Evolutionary conservation across 306 rosid species (phyloP).

Genomic region (Ochetophila trinervis): DNA sequence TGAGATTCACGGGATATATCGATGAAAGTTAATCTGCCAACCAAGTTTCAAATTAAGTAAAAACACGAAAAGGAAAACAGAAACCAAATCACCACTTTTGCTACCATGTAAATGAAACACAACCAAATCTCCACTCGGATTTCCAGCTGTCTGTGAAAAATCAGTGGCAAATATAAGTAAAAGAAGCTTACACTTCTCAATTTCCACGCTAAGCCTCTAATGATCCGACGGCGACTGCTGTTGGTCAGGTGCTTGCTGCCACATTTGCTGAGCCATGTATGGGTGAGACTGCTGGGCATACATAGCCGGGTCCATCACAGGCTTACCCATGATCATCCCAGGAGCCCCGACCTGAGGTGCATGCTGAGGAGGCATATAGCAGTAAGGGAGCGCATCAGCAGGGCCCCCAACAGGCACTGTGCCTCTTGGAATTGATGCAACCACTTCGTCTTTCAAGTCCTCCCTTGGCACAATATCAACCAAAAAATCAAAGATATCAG

Average conservation of each 20-base stretch:
- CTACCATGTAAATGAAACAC: constrained; percentile 10
- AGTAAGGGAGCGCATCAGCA: constrained; percentile 41
- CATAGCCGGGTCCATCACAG: constrained; percentile 49
- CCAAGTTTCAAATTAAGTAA: background rate
- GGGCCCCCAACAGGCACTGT: constrained; percentile 46
- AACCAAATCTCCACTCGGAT: constrained; percentile 6
- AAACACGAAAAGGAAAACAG: background rate
- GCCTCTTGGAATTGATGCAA: constrained; percentile 63
- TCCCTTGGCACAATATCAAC: constrained; percentile 68
- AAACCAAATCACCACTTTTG: background rate
- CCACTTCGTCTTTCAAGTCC: constrained; percentile 70
- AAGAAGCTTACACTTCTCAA: constrained; percentile 26
- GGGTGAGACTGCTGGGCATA: constrained; percentile 50
- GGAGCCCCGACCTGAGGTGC: constrained; percentile 46
- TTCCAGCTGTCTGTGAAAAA: constrained; percentile 28
- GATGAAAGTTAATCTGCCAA: constrained; percentile 3
- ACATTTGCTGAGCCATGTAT: constrained; percentile 57
- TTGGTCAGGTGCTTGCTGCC: constrained; percentile 50
- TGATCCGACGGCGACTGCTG: constrained; percentile 51
- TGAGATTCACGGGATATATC: background rate
- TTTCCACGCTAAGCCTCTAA: constrained; percentile 27
- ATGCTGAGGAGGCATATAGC: constrained; percentile 50
- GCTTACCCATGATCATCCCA: constrained; percentile 60
- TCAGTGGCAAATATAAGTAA: constrained; percentile 11
- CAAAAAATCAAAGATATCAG: constrained; percentile 66